A percentile compares a stretch with the other conserved stretches of the same genome.
Conservation (phyloP, 2,329 filamentous ascomycete species). For the Ophidiomyces ophidiicola region DNA sequence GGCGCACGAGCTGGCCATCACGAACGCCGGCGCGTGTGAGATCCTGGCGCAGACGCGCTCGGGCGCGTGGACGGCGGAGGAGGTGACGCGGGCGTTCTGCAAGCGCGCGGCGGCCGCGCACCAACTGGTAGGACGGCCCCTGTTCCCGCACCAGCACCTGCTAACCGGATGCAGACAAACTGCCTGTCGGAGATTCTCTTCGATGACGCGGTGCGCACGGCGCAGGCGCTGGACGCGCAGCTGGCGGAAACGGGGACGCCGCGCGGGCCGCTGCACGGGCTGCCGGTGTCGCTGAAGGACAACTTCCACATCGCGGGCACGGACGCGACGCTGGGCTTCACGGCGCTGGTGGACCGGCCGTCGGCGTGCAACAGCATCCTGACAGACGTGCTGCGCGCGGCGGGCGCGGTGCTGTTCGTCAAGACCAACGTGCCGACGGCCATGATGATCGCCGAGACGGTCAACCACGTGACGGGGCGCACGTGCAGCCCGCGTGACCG, state of each 20-base stretch:
- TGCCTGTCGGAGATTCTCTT: slow-evolving; percentile 49
- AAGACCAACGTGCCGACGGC: slow-evolving; percentile 32
- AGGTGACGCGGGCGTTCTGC: slow-evolving; percentile 25
- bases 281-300: slow-evolving; percentile 34
- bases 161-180: slow-evolving; percentile 40
- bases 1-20: slow-evolving; percentile 14
- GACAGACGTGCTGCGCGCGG: slow-evolving; percentile 44
- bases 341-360: slow-evolving; percentile 22
- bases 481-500: slow-evolving; percentile 29
- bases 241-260: slow-evolving; percentile 31
- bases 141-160: background rate
- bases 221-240: slow-evolving; percentile 26
- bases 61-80: slow-evolving; percentile 16
- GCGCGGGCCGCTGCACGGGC: slow-evolving; percentile 31
- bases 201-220: slow-evolving; percentile 29
- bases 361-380: slow-evolving; percentile 45
- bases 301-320: slow-evolving; percentile 26
- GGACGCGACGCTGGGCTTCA: slow-evolving; percentile 16
- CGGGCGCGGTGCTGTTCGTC: slow-evolving; percentile 37
- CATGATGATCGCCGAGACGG: slow-evolving; percentile 37
- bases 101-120: slow-evolving; percentile 31
- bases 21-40: slow-evolving; percentile 10
- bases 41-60: slow-evolving; percentile 14
- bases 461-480: slow-evolving; percentile 34
- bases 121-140: slow-evolving; percentile 17